phyloP scores from a whole-genome alignment of 2,329 filamentous ascomycete genomes.

The Monosporascus sp. region DNA sequence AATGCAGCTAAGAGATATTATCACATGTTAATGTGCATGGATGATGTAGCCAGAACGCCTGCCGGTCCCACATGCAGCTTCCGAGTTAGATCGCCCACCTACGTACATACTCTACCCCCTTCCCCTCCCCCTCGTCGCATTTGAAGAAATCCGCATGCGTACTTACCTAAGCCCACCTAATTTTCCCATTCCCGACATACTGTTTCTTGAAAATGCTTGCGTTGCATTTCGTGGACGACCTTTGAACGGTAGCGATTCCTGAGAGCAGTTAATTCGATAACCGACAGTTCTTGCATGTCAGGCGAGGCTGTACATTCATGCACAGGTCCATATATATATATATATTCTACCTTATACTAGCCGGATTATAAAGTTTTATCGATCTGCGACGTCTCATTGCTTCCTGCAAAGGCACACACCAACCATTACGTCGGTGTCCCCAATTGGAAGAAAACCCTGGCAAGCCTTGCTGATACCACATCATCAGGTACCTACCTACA shows the following conservation, averaged over 20 bases:
- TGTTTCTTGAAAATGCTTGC: neutral
- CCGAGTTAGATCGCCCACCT: neutral
- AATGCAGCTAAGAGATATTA: no score
- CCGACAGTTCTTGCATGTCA: no score
- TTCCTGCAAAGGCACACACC: neutral
- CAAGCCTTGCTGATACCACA: neutral
- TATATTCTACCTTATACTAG: neutral
- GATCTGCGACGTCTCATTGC: neutral
- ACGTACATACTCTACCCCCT: no score
- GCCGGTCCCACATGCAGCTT: neutral
- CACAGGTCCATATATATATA: neutral
- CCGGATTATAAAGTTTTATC: neutral
- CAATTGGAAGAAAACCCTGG: neutral
- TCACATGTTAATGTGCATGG: no score
- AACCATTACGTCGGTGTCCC: neutral
- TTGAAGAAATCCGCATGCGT: no score
- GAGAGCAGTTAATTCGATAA: no score
- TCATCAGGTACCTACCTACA: neutral
- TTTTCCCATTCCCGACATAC: neutral
- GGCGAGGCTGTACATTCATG: no score
- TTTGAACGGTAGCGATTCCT: no score
- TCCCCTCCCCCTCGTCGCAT: no score
- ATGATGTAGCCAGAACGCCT: neutral
- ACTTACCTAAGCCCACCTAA: no score
- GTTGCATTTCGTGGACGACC: neutral